These are phyloP conservation scores for Leishmania tropica DNA, from an alignment of 208 protist species.

Conservation along the genomic window DNA sequence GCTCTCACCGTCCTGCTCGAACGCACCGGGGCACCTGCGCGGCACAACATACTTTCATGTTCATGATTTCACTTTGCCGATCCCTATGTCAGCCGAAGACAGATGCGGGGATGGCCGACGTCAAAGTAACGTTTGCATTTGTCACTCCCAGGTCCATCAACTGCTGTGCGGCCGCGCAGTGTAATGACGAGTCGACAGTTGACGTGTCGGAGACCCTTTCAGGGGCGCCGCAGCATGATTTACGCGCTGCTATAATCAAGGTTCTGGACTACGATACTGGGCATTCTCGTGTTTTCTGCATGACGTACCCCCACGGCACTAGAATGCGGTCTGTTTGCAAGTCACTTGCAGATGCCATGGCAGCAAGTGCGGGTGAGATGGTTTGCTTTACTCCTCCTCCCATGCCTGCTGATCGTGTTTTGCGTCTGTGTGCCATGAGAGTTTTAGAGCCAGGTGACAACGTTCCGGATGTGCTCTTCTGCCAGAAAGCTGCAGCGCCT, in stretches of 20 bases:
- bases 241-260: slow-evolving; percentile 4
- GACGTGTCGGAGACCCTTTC: background rate
- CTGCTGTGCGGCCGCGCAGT: slow-evolving; percentile 11
- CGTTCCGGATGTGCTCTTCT: slow-evolving; percentile 46
- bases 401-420: slow-evolving; percentile 6
- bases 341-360: background rate
- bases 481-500: slow-evolving; percentile 25
- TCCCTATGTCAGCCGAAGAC: background rate
- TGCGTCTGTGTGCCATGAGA: slow-evolving; percentile 13
- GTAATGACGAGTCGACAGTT: background rate
- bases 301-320: background rate
- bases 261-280: slow-evolving; percentile 17
- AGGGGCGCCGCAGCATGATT: background rate
- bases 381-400: slow-evolving; percentile 32
- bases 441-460: slow-evolving; percentile 32
- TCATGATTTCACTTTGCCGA: background rate
- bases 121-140: slow-evolving; percentile 33
- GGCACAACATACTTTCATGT: background rate
- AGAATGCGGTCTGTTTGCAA: slow-evolving; percentile 6
- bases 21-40: background rate
- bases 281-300: slow-evolving; percentile 10
- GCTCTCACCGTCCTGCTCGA: background rate
- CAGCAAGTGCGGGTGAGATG: background rate
- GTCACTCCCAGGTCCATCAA: slow-evolving; percentile 13
- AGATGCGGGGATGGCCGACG: slow-evolving; percentile 6